Evolutionary conservation across 108 stramenopile genomes (phyloP).

Genomic region (Skeletonema grethae): DNA sequence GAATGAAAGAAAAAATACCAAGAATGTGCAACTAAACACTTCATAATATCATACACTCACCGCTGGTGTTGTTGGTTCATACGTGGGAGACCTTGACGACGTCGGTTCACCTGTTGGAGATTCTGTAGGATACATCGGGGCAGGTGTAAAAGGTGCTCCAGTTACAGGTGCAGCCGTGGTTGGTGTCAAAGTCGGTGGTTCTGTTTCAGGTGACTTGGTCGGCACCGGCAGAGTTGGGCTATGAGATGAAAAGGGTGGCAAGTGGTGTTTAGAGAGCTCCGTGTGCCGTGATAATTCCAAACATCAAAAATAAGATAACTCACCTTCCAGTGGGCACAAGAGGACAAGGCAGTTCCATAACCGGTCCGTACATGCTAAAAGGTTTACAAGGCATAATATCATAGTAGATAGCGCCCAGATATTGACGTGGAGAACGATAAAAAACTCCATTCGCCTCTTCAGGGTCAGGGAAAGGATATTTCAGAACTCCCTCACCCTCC

Average conservation of each 20-base stretch:
- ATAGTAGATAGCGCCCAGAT: conserved; percentile 16
- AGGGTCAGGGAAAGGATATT: conserved; percentile 13
- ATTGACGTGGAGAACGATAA: conserved; percentile 14
- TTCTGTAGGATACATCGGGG: not conserved
- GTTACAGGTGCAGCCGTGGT: conserved; percentile 4
- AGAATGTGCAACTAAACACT: too few relatives aligned
- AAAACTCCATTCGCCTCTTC: not conserved
- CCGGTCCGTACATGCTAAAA: not conserved
- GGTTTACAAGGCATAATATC: conserved; percentile 23
- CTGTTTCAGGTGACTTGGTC: not conserved
- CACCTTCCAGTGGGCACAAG: conserved; percentile 9
- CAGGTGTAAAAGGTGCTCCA: not conserved
- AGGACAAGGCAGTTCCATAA: conserved; percentile 10
- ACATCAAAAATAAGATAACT: too few relatives aligned
- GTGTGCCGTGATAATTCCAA: too few relatives aligned
- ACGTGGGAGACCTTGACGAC: conserved; percentile 1
- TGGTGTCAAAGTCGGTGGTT: not conserved
- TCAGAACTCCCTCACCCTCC: conserved; percentile 22
- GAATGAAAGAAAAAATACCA: not conserved
- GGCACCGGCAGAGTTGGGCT: not conserved
- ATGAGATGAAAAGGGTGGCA: too few relatives aligned
- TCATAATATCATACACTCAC: not conserved
- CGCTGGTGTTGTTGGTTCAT: conserved; percentile 5
- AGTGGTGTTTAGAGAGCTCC: too few relatives aligned
- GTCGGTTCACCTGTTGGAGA: not conserved